Percentiles rank a stretch among this genome's conserved stretches.
Evolutionary conservation across 768 basidiomycete genomes (phyloP).

Genomic region (Chalciporus chontae): DNA sequence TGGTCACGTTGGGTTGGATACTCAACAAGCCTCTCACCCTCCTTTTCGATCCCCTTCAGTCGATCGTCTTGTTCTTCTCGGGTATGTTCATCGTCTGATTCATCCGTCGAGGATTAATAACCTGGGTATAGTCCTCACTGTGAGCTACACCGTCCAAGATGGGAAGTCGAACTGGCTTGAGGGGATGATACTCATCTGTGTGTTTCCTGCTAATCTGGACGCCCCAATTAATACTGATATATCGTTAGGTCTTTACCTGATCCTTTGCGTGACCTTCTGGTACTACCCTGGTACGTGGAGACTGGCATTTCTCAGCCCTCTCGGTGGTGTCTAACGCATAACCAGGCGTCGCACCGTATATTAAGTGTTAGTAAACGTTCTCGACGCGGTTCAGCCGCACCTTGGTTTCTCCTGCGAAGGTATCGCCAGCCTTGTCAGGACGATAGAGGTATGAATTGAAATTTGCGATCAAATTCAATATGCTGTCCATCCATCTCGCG

Average conservation of each 20-base stretch:
- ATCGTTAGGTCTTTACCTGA: too few species aligned
- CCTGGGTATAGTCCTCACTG: slow-evolving; percentile 56
- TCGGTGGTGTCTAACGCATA: neutral
- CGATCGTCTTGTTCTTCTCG: slow-evolving; percentile 29
- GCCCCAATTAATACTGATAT: too few species aligned
- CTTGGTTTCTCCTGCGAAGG: slow-evolving; percentile 11
- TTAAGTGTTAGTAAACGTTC: neutral
- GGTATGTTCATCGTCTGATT: slow-evolving; percentile 13
- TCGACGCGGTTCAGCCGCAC: slow-evolving; percentile 11
- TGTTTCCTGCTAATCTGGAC: slow-evolving; percentile 5
- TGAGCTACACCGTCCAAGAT: slow-evolving; percentile 82
- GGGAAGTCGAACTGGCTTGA: slow-evolving; percentile 94
- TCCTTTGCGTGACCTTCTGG: too few species aligned
- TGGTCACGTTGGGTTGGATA: slow-evolving; percentile 78
- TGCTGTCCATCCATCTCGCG: neutral
- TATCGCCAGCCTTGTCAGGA: neutral
- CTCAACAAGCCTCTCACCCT: slow-evolving; percentile 76
- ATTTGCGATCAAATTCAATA: slow-evolving; percentile 15
- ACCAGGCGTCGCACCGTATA: neutral
- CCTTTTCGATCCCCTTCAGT: slow-evolving; percentile 86
- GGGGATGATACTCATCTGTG: slow-evolving; percentile 71
- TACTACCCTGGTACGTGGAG: too few species aligned
- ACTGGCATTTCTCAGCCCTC: too few species aligned
- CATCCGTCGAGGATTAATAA: neutral
- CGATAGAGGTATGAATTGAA: slow-evolving; percentile 16